Conservation (phyloP, 495 filamentous ascomycete species). For the Penicillium chermesinum region DNA sequence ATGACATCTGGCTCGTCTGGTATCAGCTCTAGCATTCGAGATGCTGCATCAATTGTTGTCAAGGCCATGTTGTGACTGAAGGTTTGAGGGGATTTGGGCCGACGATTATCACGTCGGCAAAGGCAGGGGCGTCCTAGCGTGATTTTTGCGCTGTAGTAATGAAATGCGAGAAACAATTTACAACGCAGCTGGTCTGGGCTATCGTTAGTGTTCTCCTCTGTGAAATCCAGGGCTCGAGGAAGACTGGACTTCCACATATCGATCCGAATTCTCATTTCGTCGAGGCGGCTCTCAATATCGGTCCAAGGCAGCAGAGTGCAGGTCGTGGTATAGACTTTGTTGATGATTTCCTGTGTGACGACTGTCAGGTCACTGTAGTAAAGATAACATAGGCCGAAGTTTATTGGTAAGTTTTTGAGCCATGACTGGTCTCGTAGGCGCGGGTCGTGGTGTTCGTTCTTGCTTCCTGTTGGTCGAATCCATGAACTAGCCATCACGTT, state of each 20-base stretch:
- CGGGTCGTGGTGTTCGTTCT: slow-evolving; percentile 15
- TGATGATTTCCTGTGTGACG: slow-evolving; percentile 51
- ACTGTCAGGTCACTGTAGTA: slow-evolving; percentile 46
- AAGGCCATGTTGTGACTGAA: slow-evolving; percentile 54
- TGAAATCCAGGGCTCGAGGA: slow-evolving; percentile 46
- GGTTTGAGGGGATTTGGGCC: slow-evolving; percentile 17
- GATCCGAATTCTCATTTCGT: slow-evolving; percentile 42
- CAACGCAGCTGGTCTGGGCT: slow-evolving; percentile 24
- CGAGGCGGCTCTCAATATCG: slow-evolving; percentile 54
- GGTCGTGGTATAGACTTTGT: slow-evolving; percentile 52
- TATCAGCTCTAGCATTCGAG: slow-evolving; percentile 48
- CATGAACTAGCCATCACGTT: slow-evolving; percentile 30
- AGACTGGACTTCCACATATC: slow-evolving; percentile 51
- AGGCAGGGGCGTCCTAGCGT: slow-evolving; percentile 58
- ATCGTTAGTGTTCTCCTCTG: slow-evolving; percentile 24
- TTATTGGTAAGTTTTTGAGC: slow-evolving; percentile 32
- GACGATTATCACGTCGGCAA: slow-evolving; percentile 50
- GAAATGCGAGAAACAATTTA: slow-evolving; percentile 47
- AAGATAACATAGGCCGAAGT: slow-evolving; percentile 41
- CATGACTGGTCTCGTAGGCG: slow-evolving; percentile 21
- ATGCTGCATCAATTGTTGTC: slow-evolving; percentile 51
- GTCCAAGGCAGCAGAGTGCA: slow-evolving; percentile 50
- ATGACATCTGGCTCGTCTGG: slow-evolving; percentile 39
- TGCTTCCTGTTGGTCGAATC: slow-evolving; percentile 23
- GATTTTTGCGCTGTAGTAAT: slow-evolving; percentile 53